Percentiles rank a stretch among this genome's conserved stretches.
Conservation (phyloP, 176 grass and related monocot genomes). For the Coix lacrymajobi region DNA sequence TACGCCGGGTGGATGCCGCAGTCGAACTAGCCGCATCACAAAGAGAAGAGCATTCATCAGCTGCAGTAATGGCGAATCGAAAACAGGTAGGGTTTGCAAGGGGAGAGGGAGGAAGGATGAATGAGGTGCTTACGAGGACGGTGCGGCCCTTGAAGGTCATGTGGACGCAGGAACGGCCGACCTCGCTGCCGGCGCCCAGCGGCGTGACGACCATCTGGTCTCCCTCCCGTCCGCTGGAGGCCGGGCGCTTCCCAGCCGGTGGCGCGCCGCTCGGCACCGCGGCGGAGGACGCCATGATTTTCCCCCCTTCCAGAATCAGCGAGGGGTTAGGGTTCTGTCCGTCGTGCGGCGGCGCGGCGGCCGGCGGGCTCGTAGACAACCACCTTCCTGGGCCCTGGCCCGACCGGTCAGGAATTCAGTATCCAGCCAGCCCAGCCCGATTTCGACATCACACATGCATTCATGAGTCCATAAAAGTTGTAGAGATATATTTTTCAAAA, state of each 20-base stretch:
- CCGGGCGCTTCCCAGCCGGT: constrained; percentile 25
- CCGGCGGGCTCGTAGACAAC: neutral
- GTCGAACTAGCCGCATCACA: constrained; percentile 52
- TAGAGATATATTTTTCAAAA: too few species aligned
- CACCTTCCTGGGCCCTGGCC: neutral
- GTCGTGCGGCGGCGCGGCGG: neutral
- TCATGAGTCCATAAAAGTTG: too few species aligned
- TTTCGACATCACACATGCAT: too few species aligned
- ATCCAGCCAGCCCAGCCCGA: neutral
- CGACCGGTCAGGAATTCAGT: neutral
- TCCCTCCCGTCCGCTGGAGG: constrained; percentile 46
- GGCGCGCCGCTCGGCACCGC: neutral
- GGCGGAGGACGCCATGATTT: constrained; percentile 19
- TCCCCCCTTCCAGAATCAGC: neutral
- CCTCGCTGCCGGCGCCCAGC: constrained; percentile 87
- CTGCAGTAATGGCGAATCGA: neutral
- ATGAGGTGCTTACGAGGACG: constrained; percentile 49
- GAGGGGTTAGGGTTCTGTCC: neutral
- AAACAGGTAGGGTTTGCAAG: neutral
- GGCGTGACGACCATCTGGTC: constrained; percentile 75
- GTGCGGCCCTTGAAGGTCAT: constrained; percentile 94
- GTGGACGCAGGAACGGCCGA: constrained; percentile 94
- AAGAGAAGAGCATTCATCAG: neutral
- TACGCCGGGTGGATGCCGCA: constrained; percentile 97
- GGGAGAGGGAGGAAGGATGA: neutral